Percentiles rank a stretch among this genome's conserved stretches.
Conservation (phyloP, 305 asterid species). For the Ilex paraguariensis region DNA sequence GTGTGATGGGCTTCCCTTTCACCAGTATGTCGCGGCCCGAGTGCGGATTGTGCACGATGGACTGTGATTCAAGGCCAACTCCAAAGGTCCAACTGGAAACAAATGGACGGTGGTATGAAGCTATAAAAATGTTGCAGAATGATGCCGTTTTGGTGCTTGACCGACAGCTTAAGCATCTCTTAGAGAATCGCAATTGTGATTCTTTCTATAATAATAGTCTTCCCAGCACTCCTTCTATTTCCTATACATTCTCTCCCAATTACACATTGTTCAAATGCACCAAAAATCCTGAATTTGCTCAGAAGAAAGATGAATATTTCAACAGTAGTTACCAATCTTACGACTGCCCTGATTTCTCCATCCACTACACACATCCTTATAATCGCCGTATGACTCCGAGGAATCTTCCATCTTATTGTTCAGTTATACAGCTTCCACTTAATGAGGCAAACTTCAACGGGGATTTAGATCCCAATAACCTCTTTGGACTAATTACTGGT, state of each 20-base stretch:
- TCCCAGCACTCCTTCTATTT: conserved; percentile 1
- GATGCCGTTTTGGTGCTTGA: background rate
- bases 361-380: background rate
- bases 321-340: background rate
- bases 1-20: conserved; percentile 5
- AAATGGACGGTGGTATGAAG: background rate
- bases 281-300: too few relatives aligned
- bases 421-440: background rate
- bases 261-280: conserved; percentile 12
- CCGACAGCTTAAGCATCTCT: background rate
- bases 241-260: conserved; percentile 5
- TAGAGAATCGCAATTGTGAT: background rate
- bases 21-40: background rate
- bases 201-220: conserved; percentile 3
- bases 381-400: background rate
- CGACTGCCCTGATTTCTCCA: background rate
- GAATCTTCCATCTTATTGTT: background rate
- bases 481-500: background rate
- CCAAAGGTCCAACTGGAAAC: background rate
- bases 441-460: too few relatives aligned
- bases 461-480: too few relatives aligned
- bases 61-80: conserved; percentile 1
- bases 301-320: background rate
- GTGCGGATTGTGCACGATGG: conserved; percentile 10
- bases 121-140: background rate